A percentile compares a stretch with the other conserved stretches of the same genome.
These are phyloP conservation scores for Eremochloa ophiuroides DNA, from an alignment of 176 grass and related monocot species.

Conservation along the genomic window DNA sequence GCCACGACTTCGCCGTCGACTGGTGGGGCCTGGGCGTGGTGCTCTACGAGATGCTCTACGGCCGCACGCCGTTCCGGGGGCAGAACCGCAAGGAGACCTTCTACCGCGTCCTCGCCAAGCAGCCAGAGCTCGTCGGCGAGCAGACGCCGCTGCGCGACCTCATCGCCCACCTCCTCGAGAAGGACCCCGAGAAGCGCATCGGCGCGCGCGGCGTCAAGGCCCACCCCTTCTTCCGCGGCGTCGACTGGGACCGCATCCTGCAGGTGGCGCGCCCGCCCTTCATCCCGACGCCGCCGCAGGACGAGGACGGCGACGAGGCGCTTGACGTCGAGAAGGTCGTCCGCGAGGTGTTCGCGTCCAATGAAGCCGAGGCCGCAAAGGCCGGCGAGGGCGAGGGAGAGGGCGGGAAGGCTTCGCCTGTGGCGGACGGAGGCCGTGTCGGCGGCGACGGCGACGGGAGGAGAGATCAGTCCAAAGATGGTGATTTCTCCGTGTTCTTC, in stretches of 20 bases:
- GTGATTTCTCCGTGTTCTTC: slow-evolving; percentile 59
- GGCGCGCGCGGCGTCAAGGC: slow-evolving; percentile 45
- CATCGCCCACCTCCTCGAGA: slow-evolving; percentile 71
- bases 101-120: slow-evolving; percentile 82
- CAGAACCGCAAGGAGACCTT: slow-evolving; percentile 95
- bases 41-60: slow-evolving; percentile 98
- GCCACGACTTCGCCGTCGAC: slow-evolving; percentile 94
- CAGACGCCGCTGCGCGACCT: slow-evolving; percentile 72
- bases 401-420: slow-evolving; percentile 3
- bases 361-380: background rate
- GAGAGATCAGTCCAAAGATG: slow-evolving; percentile 45
- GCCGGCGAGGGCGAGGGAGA: background rate
- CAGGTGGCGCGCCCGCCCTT: slow-evolving; percentile 69
- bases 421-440: background rate
- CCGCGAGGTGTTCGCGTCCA: slow-evolving; percentile 56
- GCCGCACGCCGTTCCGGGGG: slow-evolving; percentile 90
- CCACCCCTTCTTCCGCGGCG: slow-evolving; percentile 77
- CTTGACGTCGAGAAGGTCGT: slow-evolving; percentile 91
- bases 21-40: slow-evolving; percentile 93
- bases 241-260: slow-evolving; percentile 71
- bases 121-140: slow-evolving; percentile 77
- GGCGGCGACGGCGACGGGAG: background rate
- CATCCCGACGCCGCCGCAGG: slow-evolving; percentile 42
- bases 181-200: slow-evolving; percentile 75
- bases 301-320: slow-evolving; percentile 16